Percentiles rank a stretch among this genome's conserved stretches.
phyloP scores from a whole-genome alignment of 2,329 filamentous ascomycete genomes.

The Phialemoniopsis sp. region DNA sequence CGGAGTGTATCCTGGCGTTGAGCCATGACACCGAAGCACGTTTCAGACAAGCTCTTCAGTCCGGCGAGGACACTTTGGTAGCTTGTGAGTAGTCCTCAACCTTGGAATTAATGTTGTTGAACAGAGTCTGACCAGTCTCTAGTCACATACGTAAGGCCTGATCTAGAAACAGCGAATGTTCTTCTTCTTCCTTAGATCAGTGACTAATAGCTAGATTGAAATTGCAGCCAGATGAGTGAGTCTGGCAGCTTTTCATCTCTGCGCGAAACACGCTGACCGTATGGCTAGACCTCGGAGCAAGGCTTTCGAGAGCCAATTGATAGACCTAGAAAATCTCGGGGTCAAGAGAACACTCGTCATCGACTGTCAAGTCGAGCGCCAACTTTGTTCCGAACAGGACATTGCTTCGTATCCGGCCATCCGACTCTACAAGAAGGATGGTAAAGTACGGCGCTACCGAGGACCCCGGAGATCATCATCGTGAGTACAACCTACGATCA shows the following conservation, averaged over 20 bases:
- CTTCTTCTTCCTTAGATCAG: no score
- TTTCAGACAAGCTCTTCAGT: constrained; percentile 5
- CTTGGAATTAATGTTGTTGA: no score
- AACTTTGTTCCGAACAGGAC: constrained; percentile 33
- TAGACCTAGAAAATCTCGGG: no score
- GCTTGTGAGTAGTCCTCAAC: constrained; percentile 21
- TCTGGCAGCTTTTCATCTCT: background rate
- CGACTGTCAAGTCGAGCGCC: constrained; percentile 29
- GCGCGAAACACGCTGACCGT: no score
- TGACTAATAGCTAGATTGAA: no score
- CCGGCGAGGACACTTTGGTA: constrained; percentile 17
- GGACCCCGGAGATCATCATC: constrained; percentile 32
- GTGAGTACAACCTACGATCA: constrained; percentile 20
- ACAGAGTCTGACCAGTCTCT: no score
- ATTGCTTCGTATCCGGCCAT: constrained; percentile 42
- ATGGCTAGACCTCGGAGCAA: constrained; percentile 11
- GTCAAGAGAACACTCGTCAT: constrained; percentile 20
- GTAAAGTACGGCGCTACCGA: constrained; percentile 31
- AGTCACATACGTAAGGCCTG: no score
- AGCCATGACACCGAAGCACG: constrained; percentile 9
- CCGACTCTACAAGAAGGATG: constrained; percentile 31
- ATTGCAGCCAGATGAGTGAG: constrained; percentile 12
- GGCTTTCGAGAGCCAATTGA: constrained; percentile 30
- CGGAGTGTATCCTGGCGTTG: background rate
- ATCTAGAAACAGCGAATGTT: no score